phyloP scores from a whole-genome alignment of 306 rosid species.

The Corylus avellana region DNA sequence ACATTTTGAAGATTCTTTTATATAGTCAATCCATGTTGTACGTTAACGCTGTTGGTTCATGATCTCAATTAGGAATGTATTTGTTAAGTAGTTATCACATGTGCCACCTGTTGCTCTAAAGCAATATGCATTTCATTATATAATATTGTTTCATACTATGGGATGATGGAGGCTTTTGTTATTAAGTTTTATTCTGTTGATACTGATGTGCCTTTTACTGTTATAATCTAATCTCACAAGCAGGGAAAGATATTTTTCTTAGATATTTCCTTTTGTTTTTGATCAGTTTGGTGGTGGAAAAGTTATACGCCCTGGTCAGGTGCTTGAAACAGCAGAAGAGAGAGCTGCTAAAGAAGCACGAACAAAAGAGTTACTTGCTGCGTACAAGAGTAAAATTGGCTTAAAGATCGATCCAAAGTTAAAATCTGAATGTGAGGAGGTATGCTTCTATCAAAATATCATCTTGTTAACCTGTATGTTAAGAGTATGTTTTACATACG shows the following conservation, averaged over 20 bases:
- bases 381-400: conserved; percentile 65
- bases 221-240: background rate
- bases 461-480: conserved; percentile 16
- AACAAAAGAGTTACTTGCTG: conserved; percentile 67
- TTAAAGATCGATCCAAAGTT: conserved; percentile 61
- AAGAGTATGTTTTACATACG: conserved; percentile 8
- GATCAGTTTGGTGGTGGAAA: conserved; percentile 89
- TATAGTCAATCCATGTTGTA: too few relatives aligned
- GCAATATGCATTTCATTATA: background rate
- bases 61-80: too few relatives aligned
- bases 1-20: too few relatives aligned
- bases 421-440: conserved; percentile 79
- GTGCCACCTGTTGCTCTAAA: background rate
- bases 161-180: too few relatives aligned
- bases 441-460: conserved; percentile 21
- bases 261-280: background rate
- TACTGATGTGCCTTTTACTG: background rate
- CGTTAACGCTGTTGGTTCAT: too few relatives aligned
- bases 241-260: background rate
- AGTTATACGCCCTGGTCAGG: conserved; percentile 69
- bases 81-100: too few relatives aligned
- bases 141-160: background rate
- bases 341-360: conserved; percentile 71
- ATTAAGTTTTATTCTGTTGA: background rate
- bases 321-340: conserved; percentile 80